phyloP scores from a whole-genome alignment of 2,329 filamentous ascomycete genomes.

The Microsporum audouinii region DNA sequence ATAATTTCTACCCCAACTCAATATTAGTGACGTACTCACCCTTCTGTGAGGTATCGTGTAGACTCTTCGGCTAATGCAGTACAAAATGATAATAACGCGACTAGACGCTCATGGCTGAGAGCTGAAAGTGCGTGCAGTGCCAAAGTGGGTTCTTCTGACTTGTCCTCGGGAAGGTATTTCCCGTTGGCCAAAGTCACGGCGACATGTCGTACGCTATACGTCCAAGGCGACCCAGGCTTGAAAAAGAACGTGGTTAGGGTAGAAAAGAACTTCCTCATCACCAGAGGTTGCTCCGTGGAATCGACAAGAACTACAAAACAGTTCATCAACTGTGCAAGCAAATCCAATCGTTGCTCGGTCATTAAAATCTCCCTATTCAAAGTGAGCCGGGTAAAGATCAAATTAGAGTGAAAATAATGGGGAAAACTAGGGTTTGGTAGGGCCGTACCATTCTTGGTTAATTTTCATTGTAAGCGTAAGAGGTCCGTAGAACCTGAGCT shows the following conservation, averaged over 20 bases:
- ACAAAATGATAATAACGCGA: conserved; percentile 30
- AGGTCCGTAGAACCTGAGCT: conserved; percentile 83
- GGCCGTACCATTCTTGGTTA: conserved; percentile 66
- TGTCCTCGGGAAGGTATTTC: conserved; percentile 26
- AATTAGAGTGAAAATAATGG: not conserved
- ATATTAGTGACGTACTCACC: conserved; percentile 4
- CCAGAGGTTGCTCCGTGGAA: conserved; percentile 27
- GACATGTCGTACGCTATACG: conserved; percentile 25
- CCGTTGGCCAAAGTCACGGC: conserved; percentile 30
- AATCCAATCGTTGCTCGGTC: conserved; percentile 20
- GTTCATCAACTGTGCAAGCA: conserved; percentile 33
- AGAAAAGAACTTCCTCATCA: conserved; percentile 38
- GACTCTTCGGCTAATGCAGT: conserved; percentile 33
- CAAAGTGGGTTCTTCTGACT: conserved; percentile 23
- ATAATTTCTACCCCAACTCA: not conserved
- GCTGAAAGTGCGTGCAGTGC: conserved; percentile 25
- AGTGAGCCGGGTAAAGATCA: not conserved
- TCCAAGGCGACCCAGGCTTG: conserved; percentile 31
- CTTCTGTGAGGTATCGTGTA: conserved; percentile 11
- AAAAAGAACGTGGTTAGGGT: conserved; percentile 36
- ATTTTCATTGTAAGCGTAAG: conserved; percentile 89
- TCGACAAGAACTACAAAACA: conserved; percentile 34
- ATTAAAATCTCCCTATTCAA: conserved; percentile 27
- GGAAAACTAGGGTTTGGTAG: not conserved
- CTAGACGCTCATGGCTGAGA: conserved; percentile 26